These are phyloP conservation scores for Annona squamosa DNA, from an alignment of 164 flowering plant genomes.

Conservation along the genomic window DNA sequence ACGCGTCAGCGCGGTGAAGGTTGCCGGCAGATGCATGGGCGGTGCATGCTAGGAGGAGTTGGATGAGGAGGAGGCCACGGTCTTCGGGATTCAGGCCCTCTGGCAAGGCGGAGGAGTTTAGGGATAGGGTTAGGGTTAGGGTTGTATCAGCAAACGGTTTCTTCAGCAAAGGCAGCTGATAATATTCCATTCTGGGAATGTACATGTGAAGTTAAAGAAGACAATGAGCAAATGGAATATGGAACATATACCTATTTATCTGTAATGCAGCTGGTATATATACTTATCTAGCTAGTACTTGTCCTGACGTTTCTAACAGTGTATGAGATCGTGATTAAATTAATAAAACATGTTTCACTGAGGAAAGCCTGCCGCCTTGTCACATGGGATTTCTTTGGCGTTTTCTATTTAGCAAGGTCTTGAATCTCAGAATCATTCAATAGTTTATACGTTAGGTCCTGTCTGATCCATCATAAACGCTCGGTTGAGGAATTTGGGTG, in stretches of 20 bases:
- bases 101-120: constrained; percentile 12
- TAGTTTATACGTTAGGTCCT: background rate
- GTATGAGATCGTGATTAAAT: background rate
- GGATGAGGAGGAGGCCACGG: constrained; percentile 28
- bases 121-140: constrained; percentile 16
- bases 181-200: constrained; percentile 1
- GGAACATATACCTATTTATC: background rate
- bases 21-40: constrained; percentile 33
- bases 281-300: background rate
- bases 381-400: constrained; percentile 1
- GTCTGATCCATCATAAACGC: background rate
- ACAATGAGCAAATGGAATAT: background rate
- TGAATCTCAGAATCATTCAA: background rate
- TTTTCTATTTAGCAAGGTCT: background rate
- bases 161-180: constrained; percentile 1
- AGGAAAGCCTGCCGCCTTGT: constrained; percentile 2
- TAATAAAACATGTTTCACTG: constrained; percentile 4
- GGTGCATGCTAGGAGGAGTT: constrained; percentile 31
- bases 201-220: background rate
- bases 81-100: constrained; percentile 29
- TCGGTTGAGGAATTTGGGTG: no score
- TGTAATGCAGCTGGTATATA: background rate
- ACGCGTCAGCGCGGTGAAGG: constrained; percentile 27
- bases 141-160: constrained; percentile 16
- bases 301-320: background rate